These are phyloP conservation scores for Apiotrichum sp. DNA, from an alignment of 1,284 basidiomycete genomes.

Conservation along the genomic window DNA sequence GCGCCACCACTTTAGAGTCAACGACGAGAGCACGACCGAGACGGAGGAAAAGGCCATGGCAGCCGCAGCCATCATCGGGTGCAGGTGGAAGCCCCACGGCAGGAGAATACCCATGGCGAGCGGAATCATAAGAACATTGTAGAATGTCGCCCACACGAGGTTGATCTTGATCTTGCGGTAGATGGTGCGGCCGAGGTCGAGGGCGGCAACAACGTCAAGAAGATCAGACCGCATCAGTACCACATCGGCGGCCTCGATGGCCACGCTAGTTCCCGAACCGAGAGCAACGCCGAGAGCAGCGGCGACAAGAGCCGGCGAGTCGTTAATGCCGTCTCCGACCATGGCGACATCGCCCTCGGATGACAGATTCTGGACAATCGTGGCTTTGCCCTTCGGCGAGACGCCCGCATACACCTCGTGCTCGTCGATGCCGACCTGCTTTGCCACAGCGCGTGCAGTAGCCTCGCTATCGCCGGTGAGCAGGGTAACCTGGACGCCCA, in stretches of 20 bases:
- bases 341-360: slow-evolving; percentile 72
- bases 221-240: slow-evolving; percentile 96
- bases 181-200: slow-evolving; percentile 83
- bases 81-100: slow-evolving; percentile 85
- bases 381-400: slow-evolving; percentile 87
- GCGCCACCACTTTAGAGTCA: slow-evolving; percentile 80
- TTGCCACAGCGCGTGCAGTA: slow-evolving; percentile 79
- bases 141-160: slow-evolving; percentile 85
- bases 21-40: slow-evolving; percentile 84
- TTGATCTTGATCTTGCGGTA: slow-evolving; percentile 80
- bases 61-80: slow-evolving; percentile 95
- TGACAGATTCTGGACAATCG: slow-evolving; percentile 64
- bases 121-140: slow-evolving; percentile 93
- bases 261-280: slow-evolving; percentile 90
- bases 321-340: slow-evolving; percentile 99
- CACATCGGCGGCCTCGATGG: slow-evolving; percentile 95
- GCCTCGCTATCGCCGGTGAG: slow-evolving; percentile 81
- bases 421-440: slow-evolving; percentile 72
- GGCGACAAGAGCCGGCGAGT: slow-evolving; percentile 91
- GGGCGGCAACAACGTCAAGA: slow-evolving; percentile 91
- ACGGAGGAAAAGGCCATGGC: slow-evolving; percentile 98
- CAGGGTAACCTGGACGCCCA: slow-evolving; percentile 87
- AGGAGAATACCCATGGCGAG: slow-evolving; percentile 96
- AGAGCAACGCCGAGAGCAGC: slow-evolving; percentile 94
- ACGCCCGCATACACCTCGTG: slow-evolving; percentile 80